phyloP scores from a whole-genome alignment of 768 basidiomycete genomes.

The Polyporus arcularius region DNA sequence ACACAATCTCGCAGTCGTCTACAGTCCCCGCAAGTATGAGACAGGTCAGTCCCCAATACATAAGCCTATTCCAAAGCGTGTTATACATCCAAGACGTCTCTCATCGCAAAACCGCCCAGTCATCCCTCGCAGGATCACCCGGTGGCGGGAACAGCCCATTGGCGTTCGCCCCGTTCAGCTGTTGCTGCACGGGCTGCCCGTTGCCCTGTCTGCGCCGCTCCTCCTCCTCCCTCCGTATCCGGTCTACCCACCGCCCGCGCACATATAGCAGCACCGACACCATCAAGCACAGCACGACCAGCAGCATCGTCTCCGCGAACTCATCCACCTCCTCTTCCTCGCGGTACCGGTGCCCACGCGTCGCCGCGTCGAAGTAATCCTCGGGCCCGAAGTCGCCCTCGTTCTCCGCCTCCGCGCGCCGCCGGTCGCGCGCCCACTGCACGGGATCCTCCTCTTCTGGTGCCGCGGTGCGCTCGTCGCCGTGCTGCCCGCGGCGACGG shows the following conservation, averaged over 20 bases:
- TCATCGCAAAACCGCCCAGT: slow-evolving; percentile 65
- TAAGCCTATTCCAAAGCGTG: neutral
- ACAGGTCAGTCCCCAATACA: too few relatives aligned
- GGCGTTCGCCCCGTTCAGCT: slow-evolving; percentile 34
- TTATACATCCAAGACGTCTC: neutral
- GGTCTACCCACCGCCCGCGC: slow-evolving; percentile 74
- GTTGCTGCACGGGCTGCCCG: slow-evolving; percentile 19
- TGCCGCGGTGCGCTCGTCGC: slow-evolving; percentile 20
- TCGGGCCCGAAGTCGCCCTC: slow-evolving; percentile 80
- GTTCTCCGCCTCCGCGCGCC: slow-evolving; percentile 69
- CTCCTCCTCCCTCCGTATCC: slow-evolving; percentile 64
- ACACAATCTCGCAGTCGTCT: too few relatives aligned
- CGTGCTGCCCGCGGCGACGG: slow-evolving; percentile 47
- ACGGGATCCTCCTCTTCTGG: slow-evolving; percentile 71
- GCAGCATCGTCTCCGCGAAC: slow-evolving; percentile 76
- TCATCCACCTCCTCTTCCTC: slow-evolving; percentile 71
- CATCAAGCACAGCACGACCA: slow-evolving; percentile 70
- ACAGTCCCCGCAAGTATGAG: too few relatives aligned
- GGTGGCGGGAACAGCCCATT: slow-evolving; percentile 60
- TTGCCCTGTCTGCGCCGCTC: slow-evolving; percentile 40
- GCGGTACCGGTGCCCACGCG: slow-evolving; percentile 54
- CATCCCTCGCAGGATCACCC: slow-evolving; percentile 63
- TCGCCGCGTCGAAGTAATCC: slow-evolving; percentile 75
- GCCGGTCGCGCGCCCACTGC: slow-evolving; percentile 80
- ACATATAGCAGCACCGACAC: slow-evolving; percentile 79